Conservation (phyloP, 352 stramenopile species). For the Globisporangium irregulare region DNA sequence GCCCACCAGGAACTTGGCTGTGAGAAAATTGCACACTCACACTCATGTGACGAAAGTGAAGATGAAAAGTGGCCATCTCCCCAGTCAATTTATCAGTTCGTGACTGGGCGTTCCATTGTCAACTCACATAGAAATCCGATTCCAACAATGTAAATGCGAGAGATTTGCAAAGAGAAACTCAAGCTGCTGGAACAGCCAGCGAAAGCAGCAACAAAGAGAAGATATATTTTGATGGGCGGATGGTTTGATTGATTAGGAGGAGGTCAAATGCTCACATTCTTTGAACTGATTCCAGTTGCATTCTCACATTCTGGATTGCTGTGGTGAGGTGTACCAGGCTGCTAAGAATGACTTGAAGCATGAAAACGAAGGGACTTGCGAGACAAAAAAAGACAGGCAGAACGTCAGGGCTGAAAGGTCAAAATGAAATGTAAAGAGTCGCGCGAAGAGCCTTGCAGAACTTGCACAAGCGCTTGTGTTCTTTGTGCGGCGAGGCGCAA, state of each 20-base stretch:
- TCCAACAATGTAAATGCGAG: neutral
- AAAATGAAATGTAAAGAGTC: too few relatives aligned
- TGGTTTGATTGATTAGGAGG: neutral
- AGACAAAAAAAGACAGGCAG: neutral
- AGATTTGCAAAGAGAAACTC: neutral
- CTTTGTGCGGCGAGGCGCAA: neutral
- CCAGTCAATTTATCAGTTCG: neutral
- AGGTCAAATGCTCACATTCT: neutral
- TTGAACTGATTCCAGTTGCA: neutral
- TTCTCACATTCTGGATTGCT: neutral
- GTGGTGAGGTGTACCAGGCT: too few relatives aligned
- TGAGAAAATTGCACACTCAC: neutral
- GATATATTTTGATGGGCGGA: neutral
- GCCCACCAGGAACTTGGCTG: neutral
- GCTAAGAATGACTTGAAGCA: too few relatives aligned
- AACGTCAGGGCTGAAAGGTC: too few relatives aligned
- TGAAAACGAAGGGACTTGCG: neutral
- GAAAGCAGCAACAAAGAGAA: neutral
- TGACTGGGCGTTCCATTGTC: neutral
- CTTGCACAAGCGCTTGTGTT: too few relatives aligned
- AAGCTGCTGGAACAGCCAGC: too few relatives aligned
- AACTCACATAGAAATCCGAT: neutral
- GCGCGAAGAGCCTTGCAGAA: too few relatives aligned
- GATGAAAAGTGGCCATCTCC: neutral
- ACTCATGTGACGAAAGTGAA: neutral